A percentile compares a stretch with the other conserved stretches of the same genome.
phyloP scores from a whole-genome alignment of 345 rosid species.

The Chamaenerion angustifolium region DNA sequence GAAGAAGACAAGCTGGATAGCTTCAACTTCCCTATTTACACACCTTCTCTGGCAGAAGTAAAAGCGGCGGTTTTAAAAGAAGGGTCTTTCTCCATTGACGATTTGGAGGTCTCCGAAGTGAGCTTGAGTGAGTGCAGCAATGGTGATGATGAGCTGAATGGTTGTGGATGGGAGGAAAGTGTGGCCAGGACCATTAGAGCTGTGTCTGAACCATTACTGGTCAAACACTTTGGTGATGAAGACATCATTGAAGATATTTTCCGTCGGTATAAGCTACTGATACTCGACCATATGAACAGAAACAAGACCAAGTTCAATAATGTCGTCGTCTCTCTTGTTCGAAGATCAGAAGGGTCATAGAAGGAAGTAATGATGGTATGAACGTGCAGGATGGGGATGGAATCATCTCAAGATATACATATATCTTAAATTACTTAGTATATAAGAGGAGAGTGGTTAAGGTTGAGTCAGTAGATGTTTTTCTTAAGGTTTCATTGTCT shows the following conservation, averaged over 20 bases:
- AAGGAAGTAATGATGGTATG: too few relatives aligned
- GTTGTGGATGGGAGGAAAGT: conserved; percentile 11
- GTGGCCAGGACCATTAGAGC: conserved; percentile 39
- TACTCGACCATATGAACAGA: conserved; percentile 3
- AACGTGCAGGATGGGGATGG: too few relatives aligned
- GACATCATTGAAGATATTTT: conserved; percentile 18
- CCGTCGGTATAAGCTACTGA: conserved; percentile 6
- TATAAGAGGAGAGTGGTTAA: too few relatives aligned
- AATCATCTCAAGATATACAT: too few relatives aligned
- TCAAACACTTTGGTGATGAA: conserved; percentile 30
- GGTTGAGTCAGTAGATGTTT: too few relatives aligned
- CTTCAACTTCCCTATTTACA: conserved; percentile 38
- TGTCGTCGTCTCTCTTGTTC: conserved; percentile 6
- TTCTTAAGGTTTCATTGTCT: too few relatives aligned
- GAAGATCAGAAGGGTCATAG: background rate
- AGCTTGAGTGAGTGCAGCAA: conserved; percentile 17
- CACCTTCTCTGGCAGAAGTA: conserved; percentile 36
- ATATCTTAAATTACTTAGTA: too few relatives aligned
- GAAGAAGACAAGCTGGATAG: conserved; percentile 26
- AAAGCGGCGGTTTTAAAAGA: conserved; percentile 19
- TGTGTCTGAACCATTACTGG: conserved; percentile 41
- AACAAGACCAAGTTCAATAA: conserved; percentile 10
- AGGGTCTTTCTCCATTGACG: conserved; percentile 27
- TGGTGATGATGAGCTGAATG: background rate
- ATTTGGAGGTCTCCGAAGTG: conserved; percentile 22